Base-by-base conservation (phyloP, 176 grass and related monocot species). In the Musa schizocarpa region DNA sequence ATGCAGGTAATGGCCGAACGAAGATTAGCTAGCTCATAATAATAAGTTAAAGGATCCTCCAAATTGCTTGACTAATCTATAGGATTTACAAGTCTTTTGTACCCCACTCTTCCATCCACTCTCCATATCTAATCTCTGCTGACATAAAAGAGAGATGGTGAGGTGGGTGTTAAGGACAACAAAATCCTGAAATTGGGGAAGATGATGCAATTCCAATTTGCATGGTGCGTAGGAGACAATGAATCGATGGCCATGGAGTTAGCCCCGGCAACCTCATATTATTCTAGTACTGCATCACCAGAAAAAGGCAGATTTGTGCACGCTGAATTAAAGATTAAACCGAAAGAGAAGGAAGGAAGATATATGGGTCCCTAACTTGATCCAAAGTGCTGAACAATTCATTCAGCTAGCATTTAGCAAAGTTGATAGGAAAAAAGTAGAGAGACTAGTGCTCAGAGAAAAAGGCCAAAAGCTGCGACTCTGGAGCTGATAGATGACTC, bases 191-290 rank as follows among this genome's bases (percentile, higher is more conserved):
- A 70, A 50, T 70, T 12, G 25, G 68, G 68, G 68, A 50, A 4
- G 68, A 70, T 70, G 68, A 70, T 70, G 68, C 29, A 70, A 11
- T 0, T 70, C 68, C 68, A 70, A 48, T 50, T 70, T 9, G 68
- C 34, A 70, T 51, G 26, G 43, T 70, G 34, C 17, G 21, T 19
- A 43, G 34, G 68, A 19, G 68, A 70, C 68, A 52, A 70, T 8
- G 27, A 50, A 50, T 70, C 48, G 68, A 50, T 10, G 13, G 21
- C 29, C 1, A 20, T 65, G 24, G 63, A 65, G 63, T 27, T 23
- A 14, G 21, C 43, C 68, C 66, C 16, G 9, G 68, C 48, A 51
- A 50, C n/a, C 21, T 26, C 63, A 65, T 25, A 26, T 23, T 26
- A n/a, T 21, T 70, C 43, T 70, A 51, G 12, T 70, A 21, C 25